Evolutionary conservation across 2,329 filamentous ascomycete genomes (phyloP).

Genomic region (Trichoderma sp.): DNA sequence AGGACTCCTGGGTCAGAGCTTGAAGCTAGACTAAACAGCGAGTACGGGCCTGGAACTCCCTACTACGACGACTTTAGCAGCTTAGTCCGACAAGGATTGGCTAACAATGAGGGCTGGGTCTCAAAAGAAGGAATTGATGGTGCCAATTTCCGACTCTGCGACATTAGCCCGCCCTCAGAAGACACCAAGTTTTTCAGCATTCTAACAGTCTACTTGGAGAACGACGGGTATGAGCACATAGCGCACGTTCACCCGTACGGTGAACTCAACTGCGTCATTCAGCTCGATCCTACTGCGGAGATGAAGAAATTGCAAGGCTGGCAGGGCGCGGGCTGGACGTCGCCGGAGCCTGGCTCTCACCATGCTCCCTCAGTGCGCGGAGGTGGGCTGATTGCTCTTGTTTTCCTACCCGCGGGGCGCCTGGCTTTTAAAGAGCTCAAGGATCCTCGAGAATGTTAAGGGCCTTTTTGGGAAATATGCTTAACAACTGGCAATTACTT

Average conservation of each 20-base stretch:
- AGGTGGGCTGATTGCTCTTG: not conserved
- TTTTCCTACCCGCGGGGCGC: not conserved
- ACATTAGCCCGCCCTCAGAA: not conserved
- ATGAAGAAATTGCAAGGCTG: not conserved
- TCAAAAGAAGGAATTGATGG: not conserved
- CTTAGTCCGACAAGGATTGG: not conserved
- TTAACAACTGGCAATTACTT: not conserved
- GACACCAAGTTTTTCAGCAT: not conserved
- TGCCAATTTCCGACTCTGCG: not conserved
- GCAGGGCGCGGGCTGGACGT: not conserved
- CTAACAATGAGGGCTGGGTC: not conserved
- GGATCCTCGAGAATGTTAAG: not conserved
- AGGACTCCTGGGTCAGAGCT: not conserved
- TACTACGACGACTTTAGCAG: not conserved
- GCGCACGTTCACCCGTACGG: not conserved
- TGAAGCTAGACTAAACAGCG: not conserved
- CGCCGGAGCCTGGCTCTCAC: not conserved
- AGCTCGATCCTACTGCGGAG: not conserved
- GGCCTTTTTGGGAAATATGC: not conserved
- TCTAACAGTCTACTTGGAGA: not conserved
- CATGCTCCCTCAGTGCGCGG: not conserved
- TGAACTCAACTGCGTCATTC: not conserved
- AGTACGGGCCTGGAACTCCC: not conserved
- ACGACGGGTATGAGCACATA: not conserved
- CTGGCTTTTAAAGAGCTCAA: not conserved